These are phyloP conservation scores for Ramicandelaber brevisporus DNA, from an alignment of 192 early-diverging fungal genomes.

Conservation along the genomic window DNA sequence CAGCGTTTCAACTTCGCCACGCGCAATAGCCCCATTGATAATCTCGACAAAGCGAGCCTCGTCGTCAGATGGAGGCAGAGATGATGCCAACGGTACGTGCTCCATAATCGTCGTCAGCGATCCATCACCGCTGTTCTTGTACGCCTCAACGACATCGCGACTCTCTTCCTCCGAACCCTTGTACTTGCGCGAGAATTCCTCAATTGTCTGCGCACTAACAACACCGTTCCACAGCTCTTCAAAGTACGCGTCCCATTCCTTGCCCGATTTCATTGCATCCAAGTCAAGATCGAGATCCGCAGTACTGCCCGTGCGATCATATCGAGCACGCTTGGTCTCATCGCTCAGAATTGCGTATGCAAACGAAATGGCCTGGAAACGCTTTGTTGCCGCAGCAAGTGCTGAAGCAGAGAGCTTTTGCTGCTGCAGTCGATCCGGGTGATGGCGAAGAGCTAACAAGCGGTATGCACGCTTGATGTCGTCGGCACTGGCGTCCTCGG, in stretches of 20 bases:
- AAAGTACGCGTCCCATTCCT: conserved; percentile 66
- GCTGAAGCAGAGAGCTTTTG: conserved; percentile 5
- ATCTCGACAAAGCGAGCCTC: conserved; percentile 28
- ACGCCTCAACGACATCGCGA: conserved; percentile 36
- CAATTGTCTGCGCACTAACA: conserved; percentile 46
- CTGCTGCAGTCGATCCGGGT: conserved; percentile 76
- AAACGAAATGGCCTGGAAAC: conserved; percentile 49
- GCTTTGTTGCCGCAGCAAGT: conserved; percentile 14
- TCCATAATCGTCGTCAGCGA: conserved; percentile 42
- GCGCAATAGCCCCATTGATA: conserved; percentile 35
- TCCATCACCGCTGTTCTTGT: conserved; percentile 32
- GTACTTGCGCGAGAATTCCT: conserved; percentile 42
- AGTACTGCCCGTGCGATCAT: conserved; percentile 51
- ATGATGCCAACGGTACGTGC: conserved; percentile 24
- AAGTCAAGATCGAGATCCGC: conserved; percentile 15
- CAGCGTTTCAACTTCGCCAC: too few relatives aligned
- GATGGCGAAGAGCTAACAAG: conserved; percentile 51
- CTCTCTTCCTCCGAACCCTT: conserved; percentile 50
- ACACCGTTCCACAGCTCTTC: conserved; percentile 42
- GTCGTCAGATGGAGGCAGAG: conserved; percentile 32
- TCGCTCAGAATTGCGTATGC: conserved; percentile 57
- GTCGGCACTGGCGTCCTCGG: conserved; percentile 33
- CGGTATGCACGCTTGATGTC: conserved; percentile 89
- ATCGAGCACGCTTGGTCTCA: conserved; percentile 24
- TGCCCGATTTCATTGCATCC: conserved; percentile 18